Conservation (phyloP, 306 rosid genomes). For the Prinsepia uniflora region DNA sequence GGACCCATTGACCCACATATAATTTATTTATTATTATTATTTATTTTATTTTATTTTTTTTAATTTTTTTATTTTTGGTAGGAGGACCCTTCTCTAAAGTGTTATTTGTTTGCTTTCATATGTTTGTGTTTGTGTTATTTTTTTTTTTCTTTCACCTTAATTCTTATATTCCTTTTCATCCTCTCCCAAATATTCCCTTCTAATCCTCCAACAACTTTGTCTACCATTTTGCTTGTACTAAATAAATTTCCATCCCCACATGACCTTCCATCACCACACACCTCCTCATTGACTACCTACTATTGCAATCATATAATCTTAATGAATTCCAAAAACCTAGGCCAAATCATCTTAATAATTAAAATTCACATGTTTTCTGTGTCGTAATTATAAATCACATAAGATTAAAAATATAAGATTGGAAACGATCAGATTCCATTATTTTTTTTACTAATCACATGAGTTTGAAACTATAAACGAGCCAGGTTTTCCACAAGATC, state of each 20-base stretch:
- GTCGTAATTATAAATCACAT: no score
- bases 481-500: no score
- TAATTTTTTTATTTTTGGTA: neutral
- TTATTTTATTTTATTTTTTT: no score
- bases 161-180: slow-evolving; percentile 50
- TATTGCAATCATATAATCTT: neutral
- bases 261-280: slow-evolving; percentile 11
- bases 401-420: no score
- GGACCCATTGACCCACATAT: slow-evolving; percentile 70
- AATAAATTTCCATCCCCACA: slow-evolving; percentile 26
- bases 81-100: slow-evolving; percentile 8
- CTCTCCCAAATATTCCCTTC: slow-evolving; percentile 62
- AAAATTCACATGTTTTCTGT: no score
- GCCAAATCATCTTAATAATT: slow-evolving; percentile 24
- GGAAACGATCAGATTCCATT: no score
- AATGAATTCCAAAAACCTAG: slow-evolving; percentile 23
- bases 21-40: no score
- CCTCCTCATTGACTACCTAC: neutral
- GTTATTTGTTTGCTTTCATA: slow-evolving; percentile 54
- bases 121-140: slow-evolving; percentile 34
- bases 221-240: slow-evolving; percentile 32
- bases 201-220: slow-evolving; percentile 44
- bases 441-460: no score
- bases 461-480: no score
- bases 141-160: no score